Conservation (phyloP, 495 filamentous ascomycete genomes). For the Xylaria scruposa region DNA sequence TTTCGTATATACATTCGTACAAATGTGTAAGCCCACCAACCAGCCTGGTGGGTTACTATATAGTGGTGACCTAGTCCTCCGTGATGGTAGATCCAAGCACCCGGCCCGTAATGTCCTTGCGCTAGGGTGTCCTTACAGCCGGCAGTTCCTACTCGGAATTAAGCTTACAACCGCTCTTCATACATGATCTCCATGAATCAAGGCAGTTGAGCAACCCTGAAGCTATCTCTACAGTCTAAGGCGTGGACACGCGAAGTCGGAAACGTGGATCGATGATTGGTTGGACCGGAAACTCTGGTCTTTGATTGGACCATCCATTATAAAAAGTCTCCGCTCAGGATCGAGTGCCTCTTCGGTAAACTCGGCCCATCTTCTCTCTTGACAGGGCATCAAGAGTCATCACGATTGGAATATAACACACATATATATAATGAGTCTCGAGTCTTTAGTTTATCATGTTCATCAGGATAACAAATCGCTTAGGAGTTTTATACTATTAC, state of each 20-base stretch:
- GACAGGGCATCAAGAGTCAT: not conserved
- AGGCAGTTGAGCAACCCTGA: not conserved
- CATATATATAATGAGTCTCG: not conserved
- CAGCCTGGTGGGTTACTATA: too few species aligned
- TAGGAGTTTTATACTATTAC: not conserved
- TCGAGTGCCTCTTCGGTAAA: too few species aligned
- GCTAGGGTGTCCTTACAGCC: not conserved
- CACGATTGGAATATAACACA: not conserved
- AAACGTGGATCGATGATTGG: not conserved
- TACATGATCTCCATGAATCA: not conserved
- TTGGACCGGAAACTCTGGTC: not conserved
- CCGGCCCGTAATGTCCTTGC: not conserved
- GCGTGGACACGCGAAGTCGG: not conserved
- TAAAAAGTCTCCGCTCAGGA: not conserved
- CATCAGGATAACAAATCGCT: not conserved
- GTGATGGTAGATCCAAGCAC: not conserved
- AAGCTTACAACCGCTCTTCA: conserved; percentile 10
- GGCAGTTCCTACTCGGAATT: not conserved
- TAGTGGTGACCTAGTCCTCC: too few species aligned
- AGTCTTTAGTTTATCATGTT: not conserved
- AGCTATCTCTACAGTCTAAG: not conserved
- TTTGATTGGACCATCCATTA: not conserved
- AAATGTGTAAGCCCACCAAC: too few species aligned
- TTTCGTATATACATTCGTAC: too few species aligned
- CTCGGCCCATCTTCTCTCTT: not conserved